Base-by-base conservation (phyloP, 768 basidiomycete genomes). In the Phylloporus sp. region DNA sequence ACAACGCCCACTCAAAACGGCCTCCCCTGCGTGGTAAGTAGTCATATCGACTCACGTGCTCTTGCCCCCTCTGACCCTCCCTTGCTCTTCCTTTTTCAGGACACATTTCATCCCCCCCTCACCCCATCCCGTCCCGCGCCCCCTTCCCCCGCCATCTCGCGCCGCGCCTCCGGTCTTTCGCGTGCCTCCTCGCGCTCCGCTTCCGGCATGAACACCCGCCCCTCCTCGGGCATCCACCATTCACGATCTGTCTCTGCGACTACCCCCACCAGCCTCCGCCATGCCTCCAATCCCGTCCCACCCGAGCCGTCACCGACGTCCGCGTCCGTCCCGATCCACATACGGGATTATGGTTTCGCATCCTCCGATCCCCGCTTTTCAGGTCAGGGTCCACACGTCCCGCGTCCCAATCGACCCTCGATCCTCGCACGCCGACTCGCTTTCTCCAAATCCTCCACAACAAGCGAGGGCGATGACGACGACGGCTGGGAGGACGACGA, bases 41-140 rank as follows among this genome's bases (percentile, higher is more conserved):
- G n/a, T 65, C 58, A 24, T 39, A 14, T 41, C 29, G 39, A 48
- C 46, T 39, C 50, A 56, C 55, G 50, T 54, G 53, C 32, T 24
- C 15, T 24, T 35, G 48, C 48, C 22, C n/a, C 50, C 58, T 37
- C 41, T 62, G 45, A 50, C 36, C 44, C 44, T 64, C 47, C 43
- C 62, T 44, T 48, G 57, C 53, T 54, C 53, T 43, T 57, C 33
- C 52, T 47, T 22, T 54, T 63, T 33, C 64, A 67, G 65, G 63
- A 63, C 58, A 39, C 65, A n/a, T n/a, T 63, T 33, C 69, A 62
- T 15, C 66, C 56, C 66, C 76, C 38, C 40, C 75, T 70, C 50
- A 69, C 69, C 1, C 73, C 75, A 11, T 73, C 73, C 1, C 78
- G 82, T 5, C 81, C 80, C 27, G 82, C 82, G 0, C 82, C 82